Evolutionary conservation across 768 basidiomycete genomes (phyloP).

Genomic region (Trametes cingulata): DNA sequence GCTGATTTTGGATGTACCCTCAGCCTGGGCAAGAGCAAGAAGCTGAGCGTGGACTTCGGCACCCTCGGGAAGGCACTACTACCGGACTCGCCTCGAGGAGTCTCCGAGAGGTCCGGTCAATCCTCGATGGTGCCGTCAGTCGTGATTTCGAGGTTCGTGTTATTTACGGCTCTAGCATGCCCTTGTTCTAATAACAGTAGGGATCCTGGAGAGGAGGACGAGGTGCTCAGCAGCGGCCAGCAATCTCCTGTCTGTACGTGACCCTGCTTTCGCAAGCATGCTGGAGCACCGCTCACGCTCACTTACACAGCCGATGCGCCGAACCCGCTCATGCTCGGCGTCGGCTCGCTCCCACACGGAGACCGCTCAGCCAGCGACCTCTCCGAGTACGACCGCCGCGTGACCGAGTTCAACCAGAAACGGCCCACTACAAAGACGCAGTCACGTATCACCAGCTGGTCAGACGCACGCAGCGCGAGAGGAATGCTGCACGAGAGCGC

Average conservation of each 20-base stretch:
- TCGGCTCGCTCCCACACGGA: slow-evolving; percentile 22
- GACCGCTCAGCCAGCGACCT: slow-evolving; percentile 30
- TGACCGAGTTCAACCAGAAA: slow-evolving; percentile 43
- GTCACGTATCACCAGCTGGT: slow-evolving; percentile 54
- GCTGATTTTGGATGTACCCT: neutral
- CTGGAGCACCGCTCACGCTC: neutral
- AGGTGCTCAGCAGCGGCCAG: slow-evolving; percentile 77
- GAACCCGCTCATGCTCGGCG: slow-evolving; percentile 23
- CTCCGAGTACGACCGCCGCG: slow-evolving; percentile 36
- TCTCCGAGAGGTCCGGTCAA: slow-evolving; percentile 24
- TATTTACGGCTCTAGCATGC: neutral
- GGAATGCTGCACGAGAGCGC: slow-evolving; percentile 30
- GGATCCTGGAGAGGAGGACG: slow-evolving; percentile 53
- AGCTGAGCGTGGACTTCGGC: slow-evolving; percentile 35
- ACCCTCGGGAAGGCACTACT: slow-evolving; percentile 22
- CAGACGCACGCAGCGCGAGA: slow-evolving; percentile 49
- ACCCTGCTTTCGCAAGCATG: neutral
- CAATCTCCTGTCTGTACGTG: slow-evolving; percentile 66
- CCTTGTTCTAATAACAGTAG: slow-evolving; percentile 2
- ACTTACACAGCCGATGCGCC: slow-evolving; percentile 21
- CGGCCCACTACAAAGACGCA: slow-evolving; percentile 41
- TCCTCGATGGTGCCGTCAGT: slow-evolving; percentile 38
- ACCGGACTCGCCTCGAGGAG: slow-evolving; percentile 26
- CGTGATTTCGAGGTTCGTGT: slow-evolving; percentile 41
- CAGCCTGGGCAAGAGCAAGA: slow-evolving; percentile 29